Evolutionary conservation across 1,284 basidiomycete species (phyloP).

Genomic region (Malassezia yamatoensis): DNA sequence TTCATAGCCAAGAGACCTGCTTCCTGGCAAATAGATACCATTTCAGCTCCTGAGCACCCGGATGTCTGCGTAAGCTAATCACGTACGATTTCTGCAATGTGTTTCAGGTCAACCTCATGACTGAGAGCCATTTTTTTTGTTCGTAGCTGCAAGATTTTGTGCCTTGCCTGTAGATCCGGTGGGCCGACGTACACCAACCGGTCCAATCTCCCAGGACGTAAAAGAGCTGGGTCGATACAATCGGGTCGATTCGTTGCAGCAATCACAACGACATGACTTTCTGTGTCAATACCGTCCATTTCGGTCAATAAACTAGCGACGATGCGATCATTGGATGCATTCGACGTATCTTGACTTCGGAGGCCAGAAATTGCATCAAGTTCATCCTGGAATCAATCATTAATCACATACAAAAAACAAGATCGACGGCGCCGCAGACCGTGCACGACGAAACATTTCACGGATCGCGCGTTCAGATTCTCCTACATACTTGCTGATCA

Average conservation of each 20-base stretch:
- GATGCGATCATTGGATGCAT: constrained; percentile 58
- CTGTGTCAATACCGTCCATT: constrained; percentile 94
- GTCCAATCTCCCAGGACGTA: constrained; percentile 91
- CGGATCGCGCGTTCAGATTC: constrained; percentile 90
- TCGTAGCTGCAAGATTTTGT: constrained; percentile 73
- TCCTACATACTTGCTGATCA: constrained; percentile 92
- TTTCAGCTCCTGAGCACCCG: constrained; percentile 93
- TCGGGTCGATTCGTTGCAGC: constrained; percentile 95
- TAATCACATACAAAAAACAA: constrained; percentile 62
- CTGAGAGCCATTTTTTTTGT: constrained; percentile 68
- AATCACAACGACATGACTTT: constrained; percentile 81
- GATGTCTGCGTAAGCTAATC: constrained; percentile 53
- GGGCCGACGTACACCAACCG: constrained; percentile 88
- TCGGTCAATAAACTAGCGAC: constrained; percentile 83
- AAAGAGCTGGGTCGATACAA: constrained; percentile 79
- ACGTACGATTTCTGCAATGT: constrained; percentile 58
- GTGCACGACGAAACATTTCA: constrained; percentile 88
- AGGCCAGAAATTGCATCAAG: constrained; percentile 85
- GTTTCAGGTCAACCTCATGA: constrained; percentile 58
- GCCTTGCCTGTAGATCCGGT: constrained; percentile 66
- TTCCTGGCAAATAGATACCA: constrained; percentile 85
- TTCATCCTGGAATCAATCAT: constrained; percentile 63
- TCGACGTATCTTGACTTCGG: constrained; percentile 55
- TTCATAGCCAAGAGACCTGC: constrained; percentile 86
- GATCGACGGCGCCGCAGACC: constrained; percentile 84